Conservation (phyloP, 192 early-diverging fungal genomes). For the Mortierella claussenii region DNA sequence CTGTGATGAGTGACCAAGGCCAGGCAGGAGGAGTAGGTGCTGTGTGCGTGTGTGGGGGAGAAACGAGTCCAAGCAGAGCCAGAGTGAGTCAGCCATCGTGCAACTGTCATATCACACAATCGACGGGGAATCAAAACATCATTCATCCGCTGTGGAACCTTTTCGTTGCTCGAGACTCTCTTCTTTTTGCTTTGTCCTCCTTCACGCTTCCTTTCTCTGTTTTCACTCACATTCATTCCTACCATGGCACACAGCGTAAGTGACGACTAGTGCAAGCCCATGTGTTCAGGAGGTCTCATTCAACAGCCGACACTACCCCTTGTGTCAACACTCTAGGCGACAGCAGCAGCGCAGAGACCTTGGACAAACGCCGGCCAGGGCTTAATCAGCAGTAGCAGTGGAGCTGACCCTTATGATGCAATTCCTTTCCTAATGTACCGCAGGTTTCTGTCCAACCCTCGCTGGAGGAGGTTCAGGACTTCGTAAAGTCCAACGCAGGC, state of each 20-base stretch:
- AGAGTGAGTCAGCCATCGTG: conserved; percentile 17
- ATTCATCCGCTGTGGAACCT: too few relatives aligned
- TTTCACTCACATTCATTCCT: not conserved
- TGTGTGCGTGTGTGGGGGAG: not conserved
- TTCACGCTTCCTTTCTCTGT: not conserved
- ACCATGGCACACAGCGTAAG: conserved; percentile 23
- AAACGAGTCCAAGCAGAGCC: not conserved
- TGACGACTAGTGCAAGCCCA: not conserved
- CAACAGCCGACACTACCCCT: too few relatives aligned
- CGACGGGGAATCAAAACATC: conserved; percentile 17
- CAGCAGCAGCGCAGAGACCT: too few relatives aligned
- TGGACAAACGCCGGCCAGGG: too few relatives aligned
- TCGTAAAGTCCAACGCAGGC: conserved; percentile 71
- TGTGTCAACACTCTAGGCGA: too few relatives aligned
- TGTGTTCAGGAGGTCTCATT: too few relatives aligned
- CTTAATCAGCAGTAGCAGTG: too few relatives aligned
- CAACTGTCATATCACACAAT: conserved; percentile 21
- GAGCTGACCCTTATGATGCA: too few relatives aligned
- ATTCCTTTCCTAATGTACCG: too few relatives aligned
- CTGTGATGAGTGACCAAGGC: too few relatives aligned
- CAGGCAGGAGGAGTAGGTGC: too few relatives aligned
- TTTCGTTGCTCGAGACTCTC: not conserved
- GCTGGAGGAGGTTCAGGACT: conserved; percentile 72
- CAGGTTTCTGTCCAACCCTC: conserved; percentile 69
- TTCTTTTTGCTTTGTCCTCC: not conserved